Percentiles rank a stretch among this genome's conserved stretches.
phyloP scores from a whole-genome alignment of 768 basidiomycete species.

The Tylopilus plumbeoviolaceoides region DNA sequence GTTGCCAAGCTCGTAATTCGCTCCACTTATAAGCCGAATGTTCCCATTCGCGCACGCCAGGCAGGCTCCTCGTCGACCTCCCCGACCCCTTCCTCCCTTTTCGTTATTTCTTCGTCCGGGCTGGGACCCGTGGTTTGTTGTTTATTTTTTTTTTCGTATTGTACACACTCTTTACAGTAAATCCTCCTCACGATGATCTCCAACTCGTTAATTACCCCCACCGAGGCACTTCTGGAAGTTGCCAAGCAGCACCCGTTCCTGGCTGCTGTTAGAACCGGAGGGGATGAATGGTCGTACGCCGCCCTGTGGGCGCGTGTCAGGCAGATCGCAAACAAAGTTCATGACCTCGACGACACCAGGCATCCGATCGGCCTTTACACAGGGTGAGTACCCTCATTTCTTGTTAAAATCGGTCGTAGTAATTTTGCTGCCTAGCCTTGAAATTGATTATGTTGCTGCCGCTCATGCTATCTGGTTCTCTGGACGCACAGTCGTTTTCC shows the following conservation, averaged over 20 bases:
- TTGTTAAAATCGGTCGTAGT: background rate
- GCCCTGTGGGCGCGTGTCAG: constrained; percentile 28
- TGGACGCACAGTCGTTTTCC: constrained; percentile 26
- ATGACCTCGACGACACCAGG: constrained; percentile 20
- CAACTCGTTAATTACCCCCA: constrained; percentile 21
- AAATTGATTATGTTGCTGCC: constrained; percentile 26
- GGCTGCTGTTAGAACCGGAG: constrained; percentile 9
- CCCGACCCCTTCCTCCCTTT: background rate
- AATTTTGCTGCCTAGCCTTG: constrained; percentile 15
- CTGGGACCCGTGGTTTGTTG: background rate
- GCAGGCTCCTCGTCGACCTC: background rate
- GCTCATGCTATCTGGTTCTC: constrained; percentile 30
- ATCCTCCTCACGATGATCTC: constrained; percentile 6
- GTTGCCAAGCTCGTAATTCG: background rate
- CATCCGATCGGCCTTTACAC: constrained; percentile 26
- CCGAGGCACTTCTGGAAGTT: constrained; percentile 30
- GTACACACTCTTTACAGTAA: constrained; percentile 5
- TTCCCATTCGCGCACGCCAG: background rate
- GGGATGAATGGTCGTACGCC: constrained; percentile 26
- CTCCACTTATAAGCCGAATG: background rate
- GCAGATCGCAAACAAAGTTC: constrained; percentile 22
- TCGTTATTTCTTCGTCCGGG: background rate
- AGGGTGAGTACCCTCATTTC: constrained; percentile 10
- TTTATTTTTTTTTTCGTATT: background rate
- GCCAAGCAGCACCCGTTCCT: constrained; percentile 28